A percentile compares a stretch with the other conserved stretches of the same genome.
phyloP scores from a whole-genome alignment of 305 asterid species.

The Fraxinus latifolia region DNA sequence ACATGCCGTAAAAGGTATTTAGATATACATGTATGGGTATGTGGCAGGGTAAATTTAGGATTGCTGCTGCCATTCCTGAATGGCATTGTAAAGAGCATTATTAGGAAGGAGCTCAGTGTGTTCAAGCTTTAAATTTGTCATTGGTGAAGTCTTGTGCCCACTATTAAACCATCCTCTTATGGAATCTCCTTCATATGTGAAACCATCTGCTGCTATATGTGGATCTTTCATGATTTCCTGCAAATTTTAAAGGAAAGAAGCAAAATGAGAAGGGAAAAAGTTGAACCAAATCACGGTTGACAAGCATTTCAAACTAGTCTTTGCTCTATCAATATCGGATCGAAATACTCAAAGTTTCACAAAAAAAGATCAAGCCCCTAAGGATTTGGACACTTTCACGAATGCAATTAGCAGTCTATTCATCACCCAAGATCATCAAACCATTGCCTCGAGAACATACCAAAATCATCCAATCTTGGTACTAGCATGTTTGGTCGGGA shows the following conservation, averaged over 20 bases:
- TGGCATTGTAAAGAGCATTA: constrained; percentile 80
- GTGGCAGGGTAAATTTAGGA: constrained; percentile 21
- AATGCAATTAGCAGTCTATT: background rate
- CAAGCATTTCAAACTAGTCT: background rate
- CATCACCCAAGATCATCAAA: background rate
- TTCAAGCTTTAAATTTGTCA: constrained; percentile 83
- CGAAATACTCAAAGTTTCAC: background rate
- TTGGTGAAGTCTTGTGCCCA: constrained; percentile 86
- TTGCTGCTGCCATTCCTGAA: constrained; percentile 86
- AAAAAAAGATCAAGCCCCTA: background rate
- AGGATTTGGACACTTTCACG: background rate
- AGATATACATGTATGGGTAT: background rate
- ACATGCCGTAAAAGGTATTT: background rate
- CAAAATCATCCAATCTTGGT: background rate
- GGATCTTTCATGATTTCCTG: constrained; percentile 97
- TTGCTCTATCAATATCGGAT: background rate
- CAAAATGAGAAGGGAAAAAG: background rate
- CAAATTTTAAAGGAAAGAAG: constrained; percentile 11
- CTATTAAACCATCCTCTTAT: constrained; percentile 85
- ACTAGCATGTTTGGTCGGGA: background rate
- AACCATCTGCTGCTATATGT: constrained; percentile 84
- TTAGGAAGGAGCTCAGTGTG: constrained; percentile 78
- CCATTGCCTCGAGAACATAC: background rate
- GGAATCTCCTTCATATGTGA: constrained; percentile 88
- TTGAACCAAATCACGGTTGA: background rate